Percentiles rank a stretch among this genome's conserved stretches.
Conservation (phyloP, 768 basidiomycete species). For the Scleroderma bovista region DNA sequence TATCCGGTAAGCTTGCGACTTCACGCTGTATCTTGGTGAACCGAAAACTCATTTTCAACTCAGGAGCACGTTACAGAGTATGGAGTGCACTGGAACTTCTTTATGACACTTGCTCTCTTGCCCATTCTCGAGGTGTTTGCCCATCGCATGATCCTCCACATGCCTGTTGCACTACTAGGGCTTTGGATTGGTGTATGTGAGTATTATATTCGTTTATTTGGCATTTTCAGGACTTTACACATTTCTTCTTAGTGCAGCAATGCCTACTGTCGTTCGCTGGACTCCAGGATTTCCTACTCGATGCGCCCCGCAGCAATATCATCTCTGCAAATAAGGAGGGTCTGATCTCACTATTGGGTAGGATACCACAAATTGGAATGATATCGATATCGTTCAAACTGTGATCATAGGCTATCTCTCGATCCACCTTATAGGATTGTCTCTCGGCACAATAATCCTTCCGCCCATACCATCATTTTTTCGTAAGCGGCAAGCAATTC, state of each 20-base stretch:
- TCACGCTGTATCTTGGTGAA: not conserved
- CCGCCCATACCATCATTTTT: slow-evolving; percentile 76
- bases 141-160: slow-evolving; percentile 54
- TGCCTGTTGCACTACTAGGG: slow-evolving; percentile 61
- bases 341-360: slow-evolving; percentile 71
- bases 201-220: slow-evolving; percentile 11
- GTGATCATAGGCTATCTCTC: slow-evolving; percentile 70
- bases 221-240: not conserved
- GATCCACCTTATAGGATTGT: slow-evolving; percentile 81
- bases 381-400: not conserved
- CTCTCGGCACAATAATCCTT: slow-evolving; percentile 73
- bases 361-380: slow-evolving; percentile 3
- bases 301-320: slow-evolving; percentile 55
- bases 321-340: slow-evolving; percentile 91
- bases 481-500: slow-evolving; percentile 39
- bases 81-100: slow-evolving; percentile 98
- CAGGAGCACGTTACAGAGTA: slow-evolving; percentile 97
- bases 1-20: slow-evolving; percentile 71
- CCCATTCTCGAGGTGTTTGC: slow-evolving; percentile 68
- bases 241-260: slow-evolving; percentile 62
- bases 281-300: slow-evolving; percentile 60
- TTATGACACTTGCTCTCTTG: slow-evolving; percentile 82
- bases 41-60: not conserved
- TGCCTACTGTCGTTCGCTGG: slow-evolving; percentile 47
- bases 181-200: slow-evolving; percentile 54